Base-by-base conservation (phyloP, 1,284 basidiomycete species). In the Ustilago loliicola region DNA sequence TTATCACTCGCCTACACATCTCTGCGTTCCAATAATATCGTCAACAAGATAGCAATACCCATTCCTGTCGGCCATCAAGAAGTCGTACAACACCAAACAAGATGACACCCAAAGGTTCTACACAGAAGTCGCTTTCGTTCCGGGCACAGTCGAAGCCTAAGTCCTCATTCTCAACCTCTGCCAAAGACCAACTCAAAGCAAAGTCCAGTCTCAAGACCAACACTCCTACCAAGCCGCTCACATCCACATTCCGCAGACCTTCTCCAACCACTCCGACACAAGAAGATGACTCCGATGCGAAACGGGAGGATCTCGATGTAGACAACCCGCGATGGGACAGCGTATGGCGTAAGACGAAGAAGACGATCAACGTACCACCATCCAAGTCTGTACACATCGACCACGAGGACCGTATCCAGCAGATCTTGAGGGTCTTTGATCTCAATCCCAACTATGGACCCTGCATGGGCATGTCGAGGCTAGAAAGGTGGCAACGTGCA, bases 401-500 rank as follows among this genome's bases (percentile, higher is more conserved):
- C 13, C 70, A 74, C 32, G 66, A 81, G 60, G 77, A 80, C 34
- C 77, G 83, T 30, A 81, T 86, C 40, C 75, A 85, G 47, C 82
- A 81, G 64, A 84, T 84, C 38, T 61, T 86, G 59, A 72, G 84
- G 21, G 77, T 83, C 9, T 86, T 86, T 54, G 84, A 86, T 61
- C 65, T 85, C 36, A 77, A 86, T 66, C 78, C 83, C 21, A 67
- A 75, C 68, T 96, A 92, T 83, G 95, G 95, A 0, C 95, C 95
- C 1, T 94, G 92, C 78, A 89, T 93, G 50, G 95, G 95, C 1
- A 89, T 96, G 53, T 90, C 91, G 15, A 90, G 95, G 50, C 88
- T 97, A 27, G 91, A 95, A 74, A 89, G 96, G 36, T 98, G 94
- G 94, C 90, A 96, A 80, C 89, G 96, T 45, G 96, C 96, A 0